Percentiles rank a stretch among this genome's conserved stretches.
phyloP scores from a whole-genome alignment of 129 eudicot genomes.

The Ambrosia artemisiifolia region DNA sequence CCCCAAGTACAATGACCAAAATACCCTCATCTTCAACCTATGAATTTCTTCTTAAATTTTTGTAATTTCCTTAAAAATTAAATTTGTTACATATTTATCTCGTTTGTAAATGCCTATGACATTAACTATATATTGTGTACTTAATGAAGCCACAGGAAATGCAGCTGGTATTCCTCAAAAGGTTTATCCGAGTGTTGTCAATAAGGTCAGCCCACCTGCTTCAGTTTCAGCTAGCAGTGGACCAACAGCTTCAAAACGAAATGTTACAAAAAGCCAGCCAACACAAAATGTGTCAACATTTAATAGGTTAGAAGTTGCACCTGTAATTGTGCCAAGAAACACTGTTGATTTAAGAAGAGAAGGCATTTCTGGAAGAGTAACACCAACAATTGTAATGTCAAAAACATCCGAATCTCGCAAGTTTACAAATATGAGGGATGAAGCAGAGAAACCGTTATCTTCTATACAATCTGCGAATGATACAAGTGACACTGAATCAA shows the following conservation, averaged over 20 bases:
- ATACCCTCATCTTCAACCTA: background rate
- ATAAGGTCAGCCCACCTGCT: slow-evolving; percentile 42
- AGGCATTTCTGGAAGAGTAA: slow-evolving; percentile 57
- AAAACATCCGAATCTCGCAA: slow-evolving; percentile 52
- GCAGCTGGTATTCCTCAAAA: slow-evolving; percentile 65
- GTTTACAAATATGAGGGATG: slow-evolving; percentile 48
- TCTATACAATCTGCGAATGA: slow-evolving; percentile 49
- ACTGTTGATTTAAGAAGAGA: slow-evolving; percentile 72
- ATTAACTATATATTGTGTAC: slow-evolving; percentile 13
- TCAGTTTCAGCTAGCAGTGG: slow-evolving; percentile 44
- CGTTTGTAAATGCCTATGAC: background rate
- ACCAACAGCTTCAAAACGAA: slow-evolving; percentile 48
- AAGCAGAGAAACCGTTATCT: slow-evolving; percentile 43
- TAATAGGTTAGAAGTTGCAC: slow-evolving; percentile 59
- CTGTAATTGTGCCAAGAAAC: slow-evolving; percentile 82
- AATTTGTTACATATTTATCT: background rate
- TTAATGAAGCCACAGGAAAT: slow-evolving; percentile 60
- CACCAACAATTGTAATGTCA: slow-evolving; percentile 44
- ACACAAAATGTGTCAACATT: slow-evolving; percentile 45
- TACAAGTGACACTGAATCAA: slow-evolving; percentile 29
- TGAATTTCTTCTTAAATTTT: background rate
- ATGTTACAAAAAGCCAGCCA: slow-evolving; percentile 49
- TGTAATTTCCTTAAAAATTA: background rate
- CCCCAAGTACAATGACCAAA: background rate
- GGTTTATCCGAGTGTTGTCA: slow-evolving; percentile 43